These are phyloP conservation scores for Metschnikowia orientalis DNA, from an alignment of 805 yeast species.

Conservation along the genomic window DNA sequence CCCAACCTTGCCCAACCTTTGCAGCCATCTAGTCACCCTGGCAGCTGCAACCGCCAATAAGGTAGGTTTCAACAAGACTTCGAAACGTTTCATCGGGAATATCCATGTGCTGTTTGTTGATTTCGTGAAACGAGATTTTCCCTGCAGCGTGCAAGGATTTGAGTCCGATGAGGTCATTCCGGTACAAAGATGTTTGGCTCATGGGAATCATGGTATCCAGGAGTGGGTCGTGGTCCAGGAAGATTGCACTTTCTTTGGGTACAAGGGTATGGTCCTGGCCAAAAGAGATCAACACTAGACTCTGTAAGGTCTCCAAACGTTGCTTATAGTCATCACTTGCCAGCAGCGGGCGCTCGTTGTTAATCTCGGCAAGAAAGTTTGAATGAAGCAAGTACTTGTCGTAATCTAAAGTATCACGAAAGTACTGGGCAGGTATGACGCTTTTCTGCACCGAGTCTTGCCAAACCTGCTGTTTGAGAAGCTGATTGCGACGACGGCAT, in stretches of 20 bases:
- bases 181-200: conserved; percentile 45
- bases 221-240: conserved; percentile 47
- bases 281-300: conserved; percentile 58
- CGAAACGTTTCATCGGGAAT: conserved; percentile 49
- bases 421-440: conserved; percentile 71
- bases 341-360: conserved; percentile 48
- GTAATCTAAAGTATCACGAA: conserved; percentile 54
- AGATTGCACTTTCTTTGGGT: conserved; percentile 71
- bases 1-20: too few species aligned
- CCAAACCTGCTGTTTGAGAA: conserved; percentile 62
- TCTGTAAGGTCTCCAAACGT: conserved; percentile 43
- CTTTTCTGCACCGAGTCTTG: conserved; percentile 48
- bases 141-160: conserved; percentile 39
- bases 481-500: conserved; percentile 50
- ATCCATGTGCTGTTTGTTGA: conserved; percentile 63
- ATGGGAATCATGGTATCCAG: conserved; percentile 43
- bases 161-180: conserved; percentile 59
- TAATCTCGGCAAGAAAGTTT: conserved; percentile 56
- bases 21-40: too few species aligned
- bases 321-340: conserved; percentile 38
- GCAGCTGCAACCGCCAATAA: too few species aligned
- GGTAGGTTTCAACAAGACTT: conserved; percentile 1
- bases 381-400: conserved; percentile 55
- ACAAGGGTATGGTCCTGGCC: conserved; percentile 60
- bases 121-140: conserved; percentile 44